Evolutionary conservation across 2,329 filamentous ascomycete genomes (phyloP).

Genomic region (Penicillium sp.): DNA sequence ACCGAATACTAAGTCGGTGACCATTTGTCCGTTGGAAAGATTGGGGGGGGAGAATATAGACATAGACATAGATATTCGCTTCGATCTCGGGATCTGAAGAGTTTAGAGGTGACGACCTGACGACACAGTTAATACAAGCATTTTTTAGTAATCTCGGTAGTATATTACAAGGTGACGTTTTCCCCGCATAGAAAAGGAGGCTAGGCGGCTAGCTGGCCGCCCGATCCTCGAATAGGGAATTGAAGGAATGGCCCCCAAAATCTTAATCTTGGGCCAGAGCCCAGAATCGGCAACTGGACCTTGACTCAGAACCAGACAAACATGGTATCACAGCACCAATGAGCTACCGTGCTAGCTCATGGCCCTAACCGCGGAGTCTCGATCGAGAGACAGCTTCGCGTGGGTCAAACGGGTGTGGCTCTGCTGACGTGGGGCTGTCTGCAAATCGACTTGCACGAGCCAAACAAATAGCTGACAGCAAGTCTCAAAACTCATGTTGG

Average conservation of each 20-base stretch:
- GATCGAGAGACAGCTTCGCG: background rate
- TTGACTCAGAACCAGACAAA: background rate
- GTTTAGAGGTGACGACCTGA: background rate
- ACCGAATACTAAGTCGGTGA: conserved; percentile 21
- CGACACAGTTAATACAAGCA: background rate
- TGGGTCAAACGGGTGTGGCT: background rate
- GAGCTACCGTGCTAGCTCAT: background rate
- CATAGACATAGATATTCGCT: background rate
- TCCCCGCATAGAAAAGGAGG: background rate
- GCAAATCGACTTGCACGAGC: background rate
- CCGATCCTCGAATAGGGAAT: background rate
- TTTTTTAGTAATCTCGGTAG: background rate
- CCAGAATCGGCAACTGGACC: background rate
- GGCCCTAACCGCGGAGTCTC: background rate
- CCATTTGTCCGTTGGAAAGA: background rate
- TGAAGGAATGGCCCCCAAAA: background rate
- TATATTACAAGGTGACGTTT: background rate
- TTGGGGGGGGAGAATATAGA: conserved; percentile 7
- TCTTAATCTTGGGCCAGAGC: background rate
- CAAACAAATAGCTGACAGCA: background rate
- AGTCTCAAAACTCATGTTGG: background rate
- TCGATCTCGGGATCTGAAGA: background rate
- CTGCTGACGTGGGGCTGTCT: background rate
- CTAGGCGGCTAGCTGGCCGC: background rate
- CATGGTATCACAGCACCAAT: background rate